Base-by-base conservation (phyloP, 371 early-diverging fungal genomes). In the Paraphysoderma sedebokerense region DNA sequence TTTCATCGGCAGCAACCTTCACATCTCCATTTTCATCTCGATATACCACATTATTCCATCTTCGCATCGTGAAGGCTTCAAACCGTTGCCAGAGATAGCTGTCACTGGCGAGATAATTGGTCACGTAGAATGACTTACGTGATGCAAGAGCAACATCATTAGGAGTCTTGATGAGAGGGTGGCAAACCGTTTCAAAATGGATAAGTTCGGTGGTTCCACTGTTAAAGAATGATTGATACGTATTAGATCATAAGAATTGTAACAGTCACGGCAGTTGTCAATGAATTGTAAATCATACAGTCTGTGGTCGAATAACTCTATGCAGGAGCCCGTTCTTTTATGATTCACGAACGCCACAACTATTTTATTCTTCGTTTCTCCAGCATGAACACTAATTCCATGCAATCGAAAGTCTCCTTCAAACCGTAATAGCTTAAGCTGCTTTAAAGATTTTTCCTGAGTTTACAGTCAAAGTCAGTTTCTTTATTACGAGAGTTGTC, bases 71-170 rank as follows among this genome's bases (percentile, higher is more conserved):
- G 6, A 9, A 3, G 7, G 19, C 6, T 5, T 9, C 3, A 7
- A 20, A 3, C 38, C 7, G 22, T 5, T 38, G 6, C 6, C 31
- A 23, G 15, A 30, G 22, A 13, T n/a, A n/a, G 23, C 29, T 6
- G 12, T 12, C 36, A 12, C 17, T 48, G 38, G 26, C 13, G 15
- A 40, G 41, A 41, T 70, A 66, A 50, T 73, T 73, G 11, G 74
- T 66, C 11, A 68, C 63, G 52, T 73, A 73, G 42, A 73, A 73
- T 12, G 64, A 57, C 34, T 55, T 48, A 20, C 53, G 63, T 2
- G 72, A 66, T 3, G 56, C 39, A 15, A 70, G 66, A 6, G 60
- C 59, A 29, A 73, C 62, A 40, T 72, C 69, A 37, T 73, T 73
- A 4, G 73, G 73, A 9, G 61, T 57, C 23, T 26, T 28, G 6